Conservation (phyloP, 2,329 filamentous ascomycete genomes). For the Tricladium varicosporioides region DNA sequence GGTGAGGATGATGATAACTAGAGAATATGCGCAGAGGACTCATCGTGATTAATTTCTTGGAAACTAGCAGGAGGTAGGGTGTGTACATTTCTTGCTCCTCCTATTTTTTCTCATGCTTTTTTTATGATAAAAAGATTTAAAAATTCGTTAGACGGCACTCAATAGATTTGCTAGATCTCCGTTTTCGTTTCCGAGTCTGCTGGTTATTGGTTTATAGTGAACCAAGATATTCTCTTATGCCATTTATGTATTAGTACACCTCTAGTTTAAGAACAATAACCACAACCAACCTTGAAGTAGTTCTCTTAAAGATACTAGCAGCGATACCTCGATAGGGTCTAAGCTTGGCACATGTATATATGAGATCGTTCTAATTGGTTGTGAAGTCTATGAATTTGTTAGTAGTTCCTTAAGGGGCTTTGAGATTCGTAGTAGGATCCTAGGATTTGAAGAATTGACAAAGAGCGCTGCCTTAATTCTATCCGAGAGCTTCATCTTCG, state of each 20-base stretch:
- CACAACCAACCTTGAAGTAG: conserved; percentile 21
- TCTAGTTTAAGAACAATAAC: conserved; percentile 15
- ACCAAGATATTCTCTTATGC: conserved; percentile 17
- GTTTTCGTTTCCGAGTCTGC: conserved; percentile 20
- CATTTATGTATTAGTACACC: conserved; percentile 19
- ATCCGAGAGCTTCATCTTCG: conserved; percentile 19
- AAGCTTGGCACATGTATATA: conserved; percentile 18
- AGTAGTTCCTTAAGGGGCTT: conserved; percentile 16
- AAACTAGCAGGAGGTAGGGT: no score
- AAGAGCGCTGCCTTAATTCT: conserved; percentile 15
- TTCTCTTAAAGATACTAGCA: conserved; percentile 14
- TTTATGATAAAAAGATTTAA: no score
- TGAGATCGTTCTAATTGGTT: conserved; percentile 14
- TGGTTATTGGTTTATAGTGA: conserved; percentile 12
- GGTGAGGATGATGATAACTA: background rate
- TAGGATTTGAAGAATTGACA: conserved; percentile 15
- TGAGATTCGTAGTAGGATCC: conserved; percentile 9
- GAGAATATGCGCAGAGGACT: no score
- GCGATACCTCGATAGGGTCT: conserved; percentile 15
- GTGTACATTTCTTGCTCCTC: no score
- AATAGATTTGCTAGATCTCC: conserved; percentile 16
- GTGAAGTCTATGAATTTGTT: conserved; percentile 17
- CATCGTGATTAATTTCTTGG: no score
- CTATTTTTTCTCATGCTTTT: no score
- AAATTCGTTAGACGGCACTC: no score